Evolutionary conservation across 2,329 filamentous ascomycete species (phyloP).

Genomic region (Chaetomium sp.): DNA sequence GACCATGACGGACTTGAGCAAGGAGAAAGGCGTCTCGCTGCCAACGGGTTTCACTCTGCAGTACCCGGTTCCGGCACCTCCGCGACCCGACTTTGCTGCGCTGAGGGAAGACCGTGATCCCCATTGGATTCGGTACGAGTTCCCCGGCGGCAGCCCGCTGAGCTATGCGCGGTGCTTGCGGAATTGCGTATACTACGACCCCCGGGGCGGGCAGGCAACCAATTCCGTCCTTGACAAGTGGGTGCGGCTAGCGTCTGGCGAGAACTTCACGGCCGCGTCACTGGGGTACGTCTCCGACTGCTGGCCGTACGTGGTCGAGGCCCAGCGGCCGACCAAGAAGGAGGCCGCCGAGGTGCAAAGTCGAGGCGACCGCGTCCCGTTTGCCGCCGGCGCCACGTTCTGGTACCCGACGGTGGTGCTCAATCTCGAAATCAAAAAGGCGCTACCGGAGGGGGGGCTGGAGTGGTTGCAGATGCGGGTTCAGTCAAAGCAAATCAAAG

Average conservation of each 20-base stretch:
- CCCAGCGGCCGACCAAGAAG: conserved; percentile 41
- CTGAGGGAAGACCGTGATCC: conserved; percentile 36
- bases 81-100: conserved; percentile 36
- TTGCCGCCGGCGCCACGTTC: conserved; percentile 45
- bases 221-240: conserved; percentile 62
- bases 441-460: conserved; percentile 63
- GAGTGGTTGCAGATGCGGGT: conserved; percentile 72
- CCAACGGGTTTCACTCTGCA: conserved; percentile 36
- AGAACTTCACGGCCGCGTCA: conserved; percentile 63
- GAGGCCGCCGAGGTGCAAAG: conserved; percentile 20
- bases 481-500: conserved; percentile 65
- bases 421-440: conserved; percentile 76
- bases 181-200: conserved; percentile 41
- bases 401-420: conserved; percentile 79
- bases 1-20: conserved; percentile 42
- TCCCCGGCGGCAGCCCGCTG: conserved; percentile 18
- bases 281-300: conserved; percentile 70
- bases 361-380: conserved; percentile 40
- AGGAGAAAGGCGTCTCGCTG: conserved; percentile 40
- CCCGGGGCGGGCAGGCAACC: conserved; percentile 23
- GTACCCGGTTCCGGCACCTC: conserved; percentile 25
- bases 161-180: conserved; percentile 35
- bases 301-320: conserved; percentile 67
- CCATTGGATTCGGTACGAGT: conserved; percentile 36
- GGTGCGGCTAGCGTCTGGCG: conserved; percentile 62